Evolutionary conservation across 164 flowering plant species (phyloP), one percentile per base, ranked within the genome.

Genomic region (Litsea cubeba): DNA sequence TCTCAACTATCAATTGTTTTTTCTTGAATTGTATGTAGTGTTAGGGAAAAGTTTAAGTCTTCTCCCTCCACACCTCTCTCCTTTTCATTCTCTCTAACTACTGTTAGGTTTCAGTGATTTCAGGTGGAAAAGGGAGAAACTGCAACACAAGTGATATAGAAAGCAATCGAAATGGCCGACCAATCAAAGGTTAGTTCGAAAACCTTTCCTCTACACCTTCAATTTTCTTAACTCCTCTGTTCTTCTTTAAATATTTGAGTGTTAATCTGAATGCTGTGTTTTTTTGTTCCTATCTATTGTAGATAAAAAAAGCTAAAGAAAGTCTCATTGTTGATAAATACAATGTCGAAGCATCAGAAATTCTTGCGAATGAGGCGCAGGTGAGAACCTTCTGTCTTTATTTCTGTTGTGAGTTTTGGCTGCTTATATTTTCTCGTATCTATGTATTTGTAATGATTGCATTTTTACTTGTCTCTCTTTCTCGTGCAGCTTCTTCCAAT

Each of bases 401-500:
- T 15, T 63, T 3, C 12, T 46, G 40, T 62, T 50, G 11, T 15
- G 65, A 68, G 17, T 57, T 32, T 72, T 63, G 18, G 7, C 18
- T 15, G 17, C 32, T 76, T 54, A 2, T 32, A 18, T 17, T 26
- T 2, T 62, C 11, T 2, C 14, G 26, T 24, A 11, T 7, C 25
- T 18, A 46, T 28, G 35, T 35, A 51, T 24, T 50, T 69, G 60
- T 25, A 51, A 25, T 3, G 63, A 60, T 18, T 60, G 24, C 63
- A 60, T 11, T 20, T 60, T 60, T 40, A 60, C n/a, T 63, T 25
- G 10, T 40, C 11, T 73, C 3, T 11, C 23, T 50, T 30, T 1
- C 23, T 69, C 70, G 1, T 80, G 68, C 76, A 95, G 99, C 88
- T 79, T 81, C 73, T 89, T 73, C 93, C 95, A 1, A 87, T 93